These are phyloP conservation scores for Mycena filopes DNA, from an alignment of 768 basidiomycete genomes.

Conservation along the genomic window DNA sequence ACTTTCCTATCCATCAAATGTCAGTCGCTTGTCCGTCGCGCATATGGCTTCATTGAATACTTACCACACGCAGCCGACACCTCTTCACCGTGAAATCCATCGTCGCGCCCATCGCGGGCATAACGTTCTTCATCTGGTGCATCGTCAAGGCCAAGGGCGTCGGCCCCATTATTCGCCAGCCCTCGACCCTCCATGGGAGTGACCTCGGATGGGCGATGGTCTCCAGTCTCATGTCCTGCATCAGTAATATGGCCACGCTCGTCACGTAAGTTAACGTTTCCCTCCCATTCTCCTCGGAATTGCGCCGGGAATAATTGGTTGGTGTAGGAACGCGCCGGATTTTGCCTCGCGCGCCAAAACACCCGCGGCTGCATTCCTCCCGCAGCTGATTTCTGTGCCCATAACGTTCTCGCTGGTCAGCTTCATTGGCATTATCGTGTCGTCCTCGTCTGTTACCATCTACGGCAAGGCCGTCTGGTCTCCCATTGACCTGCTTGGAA, in stretches of 20 bases:
- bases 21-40: constrained; percentile 44
- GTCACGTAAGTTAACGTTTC: constrained; percentile 63
- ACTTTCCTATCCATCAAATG: constrained; percentile 88
- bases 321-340: constrained; percentile 75
- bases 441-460: constrained; percentile 78
- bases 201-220: constrained; percentile 83
- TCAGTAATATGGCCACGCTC: constrained; percentile 83
- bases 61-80: constrained; percentile 60
- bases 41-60: neutral
- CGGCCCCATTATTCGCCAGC: constrained; percentile 77
- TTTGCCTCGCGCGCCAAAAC: constrained; percentile 73
- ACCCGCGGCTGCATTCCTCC: constrained; percentile 67
- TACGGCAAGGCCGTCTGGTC: constrained; percentile 86
- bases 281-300: constrained; percentile 25
- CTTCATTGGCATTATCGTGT: constrained; percentile 85
- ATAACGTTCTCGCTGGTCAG: constrained; percentile 78
- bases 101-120: constrained; percentile 74
- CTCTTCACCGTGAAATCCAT: constrained; percentile 85
- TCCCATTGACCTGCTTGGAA: constrained; percentile 75
- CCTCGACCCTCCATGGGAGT: constrained; percentile 70
- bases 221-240: constrained; percentile 76
- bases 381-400: constrained; percentile 79
- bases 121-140: constrained; percentile 82
- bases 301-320: constrained; percentile 16
- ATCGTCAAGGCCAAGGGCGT: constrained; percentile 82